These are phyloP conservation scores for Neoboletus subvelutipes DNA, from an alignment of 768 basidiomycete genomes.

Conservation along the genomic window DNA sequence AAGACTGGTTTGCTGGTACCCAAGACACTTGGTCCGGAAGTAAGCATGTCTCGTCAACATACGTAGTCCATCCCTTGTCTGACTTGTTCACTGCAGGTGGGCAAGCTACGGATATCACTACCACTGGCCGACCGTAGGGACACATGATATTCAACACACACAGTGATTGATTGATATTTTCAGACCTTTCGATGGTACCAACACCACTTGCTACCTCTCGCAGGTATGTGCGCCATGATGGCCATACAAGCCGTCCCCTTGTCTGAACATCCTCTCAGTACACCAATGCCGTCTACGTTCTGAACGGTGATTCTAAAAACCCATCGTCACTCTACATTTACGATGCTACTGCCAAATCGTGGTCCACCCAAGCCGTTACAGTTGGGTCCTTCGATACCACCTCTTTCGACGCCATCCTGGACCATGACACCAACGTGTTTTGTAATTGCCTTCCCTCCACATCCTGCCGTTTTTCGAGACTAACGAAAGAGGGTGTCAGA, in stretches of 20 bases:
- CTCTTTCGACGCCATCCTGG: constrained; percentile 72
- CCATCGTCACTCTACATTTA: constrained; percentile 77
- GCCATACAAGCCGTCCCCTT: too few species aligned
- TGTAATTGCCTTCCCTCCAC: constrained; percentile 40
- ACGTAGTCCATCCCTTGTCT: background rate
- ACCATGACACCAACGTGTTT: constrained; percentile 93
- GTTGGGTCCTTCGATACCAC: constrained; percentile 58
- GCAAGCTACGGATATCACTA: constrained; percentile 64
- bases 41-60: constrained; percentile 24
- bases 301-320: constrained; percentile 72
- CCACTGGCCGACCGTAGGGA: constrained; percentile 74
- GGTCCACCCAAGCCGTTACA: constrained; percentile 71
- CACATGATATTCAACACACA: background rate
- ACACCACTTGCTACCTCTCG: constrained; percentile 71
- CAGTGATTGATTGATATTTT: background rate
- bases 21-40: constrained; percentile 66
- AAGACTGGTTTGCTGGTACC: constrained; percentile 80
- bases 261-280: constrained; percentile 46
- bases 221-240: constrained; percentile 42
- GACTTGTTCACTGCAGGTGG: constrained; percentile 19
- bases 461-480: background rate
- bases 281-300: constrained; percentile 81
- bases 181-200: constrained; percentile 64
- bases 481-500: constrained; percentile 41
- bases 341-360: constrained; percentile 66